These are phyloP conservation scores for Garcia nutans DNA, from an alignment of 345 rosid species.

Conservation along the genomic window DNA sequence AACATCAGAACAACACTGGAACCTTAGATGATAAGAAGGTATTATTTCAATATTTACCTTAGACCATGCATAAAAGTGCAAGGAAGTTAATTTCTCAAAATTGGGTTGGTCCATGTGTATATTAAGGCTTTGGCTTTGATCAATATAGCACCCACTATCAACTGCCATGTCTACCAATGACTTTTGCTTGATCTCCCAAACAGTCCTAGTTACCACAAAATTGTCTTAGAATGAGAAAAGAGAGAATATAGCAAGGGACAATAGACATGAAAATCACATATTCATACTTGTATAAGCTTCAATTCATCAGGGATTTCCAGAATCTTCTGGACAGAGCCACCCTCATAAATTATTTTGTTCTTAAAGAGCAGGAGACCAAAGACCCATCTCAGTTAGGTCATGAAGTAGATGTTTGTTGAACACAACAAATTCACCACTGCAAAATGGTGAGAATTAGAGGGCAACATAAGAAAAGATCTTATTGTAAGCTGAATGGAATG, in stretches of 20 bases:
- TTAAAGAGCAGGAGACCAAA: constrained; percentile 82
- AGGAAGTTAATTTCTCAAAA: constrained; percentile 73
- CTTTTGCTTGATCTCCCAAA: constrained; percentile 96
- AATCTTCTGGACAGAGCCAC: constrained; percentile 75
- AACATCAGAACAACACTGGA: too few species aligned
- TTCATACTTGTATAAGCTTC: constrained; percentile 72
- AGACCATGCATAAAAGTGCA: constrained; percentile 82
- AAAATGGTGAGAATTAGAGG: constrained; percentile 14
- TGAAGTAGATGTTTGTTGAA: constrained; percentile 97
- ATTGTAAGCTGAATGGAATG: not conserved
- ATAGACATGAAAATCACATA: not conserved
- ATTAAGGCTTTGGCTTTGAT: constrained; percentile 94
- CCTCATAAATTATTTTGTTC: constrained; percentile 68
- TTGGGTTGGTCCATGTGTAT: constrained; percentile 91
- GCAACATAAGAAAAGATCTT: not conserved
- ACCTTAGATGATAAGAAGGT: not conserved
- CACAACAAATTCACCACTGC: constrained; percentile 88
- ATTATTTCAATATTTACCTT: constrained; percentile 45
- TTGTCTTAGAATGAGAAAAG: constrained; percentile 2
- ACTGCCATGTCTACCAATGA: constrained; percentile 87
- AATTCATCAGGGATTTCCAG: constrained; percentile 69
- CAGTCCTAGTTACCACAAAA: constrained; percentile 52
- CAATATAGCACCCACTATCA: constrained; percentile 88
- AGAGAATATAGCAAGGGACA: not conserved
- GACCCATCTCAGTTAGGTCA: constrained; percentile 85